Conservation (phyloP, 345 rosid genomes). For the Moringa oleifera region DNA sequence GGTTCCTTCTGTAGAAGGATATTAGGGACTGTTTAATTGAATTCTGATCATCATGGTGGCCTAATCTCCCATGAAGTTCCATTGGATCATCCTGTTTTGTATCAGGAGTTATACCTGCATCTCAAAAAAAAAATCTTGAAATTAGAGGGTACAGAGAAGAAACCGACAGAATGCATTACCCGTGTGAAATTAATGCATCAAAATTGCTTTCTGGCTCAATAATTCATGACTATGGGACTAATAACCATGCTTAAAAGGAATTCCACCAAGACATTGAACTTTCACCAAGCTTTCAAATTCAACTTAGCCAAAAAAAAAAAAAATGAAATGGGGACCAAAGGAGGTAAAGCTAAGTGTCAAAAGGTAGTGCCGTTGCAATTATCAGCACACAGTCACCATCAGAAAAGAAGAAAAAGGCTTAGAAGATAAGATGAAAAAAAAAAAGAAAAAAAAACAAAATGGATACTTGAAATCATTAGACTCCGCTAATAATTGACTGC, state of each 20-base stretch:
- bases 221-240: too few relatives aligned
- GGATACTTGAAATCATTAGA: too few relatives aligned
- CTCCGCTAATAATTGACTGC: background rate
- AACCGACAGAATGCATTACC: background rate
- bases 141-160: background rate
- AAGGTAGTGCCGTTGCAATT: background rate
- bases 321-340: background rate
- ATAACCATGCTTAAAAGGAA: too few relatives aligned
- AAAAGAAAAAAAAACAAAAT: too few relatives aligned
- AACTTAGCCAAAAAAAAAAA: too few relatives aligned
- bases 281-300: too few relatives aligned
- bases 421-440: too few relatives aligned
- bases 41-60: conserved; percentile 55
- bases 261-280: too few relatives aligned
- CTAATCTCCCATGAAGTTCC: conserved; percentile 44
- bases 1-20: conserved; percentile 48
- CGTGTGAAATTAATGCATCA: background rate
- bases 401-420: too few relatives aligned
- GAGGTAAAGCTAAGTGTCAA: background rate
- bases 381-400: too few relatives aligned
- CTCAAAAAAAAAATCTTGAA: conserved; percentile 8
- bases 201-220: too few relatives aligned
- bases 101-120: conserved; percentile 63
- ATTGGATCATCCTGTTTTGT: conserved; percentile 46
- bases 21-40: conserved; percentile 54